Conservation (phyloP, 805 yeast species). For the Kodamaea hsintzibuensis region DNA sequence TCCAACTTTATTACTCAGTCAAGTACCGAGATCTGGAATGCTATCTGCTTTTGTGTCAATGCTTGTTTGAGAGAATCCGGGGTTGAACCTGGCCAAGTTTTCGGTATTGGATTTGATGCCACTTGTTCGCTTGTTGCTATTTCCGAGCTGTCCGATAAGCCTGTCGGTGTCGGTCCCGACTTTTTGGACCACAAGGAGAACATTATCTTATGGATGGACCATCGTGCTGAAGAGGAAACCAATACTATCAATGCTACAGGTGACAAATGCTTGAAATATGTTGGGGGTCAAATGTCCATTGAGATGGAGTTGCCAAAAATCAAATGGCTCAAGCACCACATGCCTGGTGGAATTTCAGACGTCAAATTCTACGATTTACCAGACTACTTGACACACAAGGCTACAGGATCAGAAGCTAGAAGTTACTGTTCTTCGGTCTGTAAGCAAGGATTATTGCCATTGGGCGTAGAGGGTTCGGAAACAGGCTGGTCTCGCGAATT, state of each 20-base stretch:
- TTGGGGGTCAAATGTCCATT: constrained; percentile 96
- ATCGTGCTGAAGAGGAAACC: constrained; percentile 85
- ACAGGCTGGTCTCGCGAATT: constrained; percentile 92
- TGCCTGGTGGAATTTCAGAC: constrained; percentile 57
- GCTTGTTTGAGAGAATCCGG: constrained; percentile 73
- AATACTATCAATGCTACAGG: constrained; percentile 75
- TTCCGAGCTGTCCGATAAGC: constrained; percentile 60
- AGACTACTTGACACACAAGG: constrained; percentile 87
- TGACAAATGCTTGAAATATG: constrained; percentile 81
- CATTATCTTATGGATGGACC: constrained; percentile 97
- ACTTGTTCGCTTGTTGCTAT: constrained; percentile 92
- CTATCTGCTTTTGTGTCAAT: constrained; percentile 79
- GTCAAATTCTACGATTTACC: constrained; percentile 90
- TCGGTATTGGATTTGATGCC: constrained; percentile 95
- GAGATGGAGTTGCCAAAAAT: constrained; percentile 98
- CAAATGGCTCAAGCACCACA: constrained; percentile 89
- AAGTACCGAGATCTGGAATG: constrained; percentile 88
- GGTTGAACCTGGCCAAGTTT: constrained; percentile 63
- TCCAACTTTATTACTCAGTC: constrained; percentile 81
- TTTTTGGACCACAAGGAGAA: constrained; percentile 72
- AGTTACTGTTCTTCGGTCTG: constrained; percentile 90
- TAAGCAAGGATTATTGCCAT: constrained; percentile 92
- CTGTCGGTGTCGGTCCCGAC: constrained; percentile 92
- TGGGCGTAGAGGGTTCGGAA: constrained; percentile 81
- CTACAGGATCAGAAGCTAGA: constrained; percentile 85